These are phyloP conservation scores for Nicotiana noctiflora DNA, from an alignment of 257 asterid species.

Conservation along the genomic window DNA sequence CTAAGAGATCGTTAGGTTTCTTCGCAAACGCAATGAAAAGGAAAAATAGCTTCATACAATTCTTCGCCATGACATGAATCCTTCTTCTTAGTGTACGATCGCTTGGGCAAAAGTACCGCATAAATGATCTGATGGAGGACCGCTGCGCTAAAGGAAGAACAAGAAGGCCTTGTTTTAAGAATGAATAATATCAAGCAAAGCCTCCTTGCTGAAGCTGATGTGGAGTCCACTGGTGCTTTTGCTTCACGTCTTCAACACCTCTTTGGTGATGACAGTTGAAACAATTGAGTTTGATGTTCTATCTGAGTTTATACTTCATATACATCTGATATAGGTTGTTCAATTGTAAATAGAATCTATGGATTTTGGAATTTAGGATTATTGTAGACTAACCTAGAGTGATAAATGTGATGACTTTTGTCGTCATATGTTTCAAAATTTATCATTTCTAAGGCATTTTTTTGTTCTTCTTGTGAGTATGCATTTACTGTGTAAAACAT, in stretches of 20 bases:
- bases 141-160: constrained; percentile 48
- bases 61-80: constrained; percentile 67
- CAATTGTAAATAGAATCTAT: neutral
- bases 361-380: neutral
- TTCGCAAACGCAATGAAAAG: constrained; percentile 45
- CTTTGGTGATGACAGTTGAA: constrained; percentile 44
- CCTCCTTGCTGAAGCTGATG: constrained; percentile 63
- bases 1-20: constrained; percentile 32
- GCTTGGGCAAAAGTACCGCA: constrained; percentile 70
- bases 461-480: too few relatives aligned
- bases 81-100: constrained; percentile 61
- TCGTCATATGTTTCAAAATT: neutral
- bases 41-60: constrained; percentile 54
- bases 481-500: too few relatives aligned
- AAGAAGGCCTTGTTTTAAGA: constrained; percentile 39
- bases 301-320: neutral
- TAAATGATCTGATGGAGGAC: constrained; percentile 56
- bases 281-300: neutral
- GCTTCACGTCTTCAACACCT: constrained; percentile 70
- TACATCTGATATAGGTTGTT: neutral
- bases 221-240: constrained; percentile 65
- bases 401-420: neutral
- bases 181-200: constrained; percentile 49
- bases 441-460: neutral
- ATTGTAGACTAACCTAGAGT: neutral